A percentile compares a stretch with the other conserved stretches of the same genome.
Conservation (phyloP, 148 eudicot genomes). For the Polygonum aviculare region DNA sequence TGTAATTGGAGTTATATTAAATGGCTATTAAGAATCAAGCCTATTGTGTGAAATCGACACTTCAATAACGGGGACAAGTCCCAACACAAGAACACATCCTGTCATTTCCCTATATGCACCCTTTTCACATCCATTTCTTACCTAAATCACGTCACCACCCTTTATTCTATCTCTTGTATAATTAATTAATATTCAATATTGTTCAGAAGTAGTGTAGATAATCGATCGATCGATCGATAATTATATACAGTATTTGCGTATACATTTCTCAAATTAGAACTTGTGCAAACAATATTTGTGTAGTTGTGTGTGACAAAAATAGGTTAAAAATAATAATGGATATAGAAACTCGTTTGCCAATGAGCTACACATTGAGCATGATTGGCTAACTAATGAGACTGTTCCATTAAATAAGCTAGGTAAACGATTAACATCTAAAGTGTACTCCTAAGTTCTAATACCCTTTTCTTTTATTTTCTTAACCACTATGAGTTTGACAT, state of each 20-base stretch:
- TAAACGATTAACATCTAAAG: neutral
- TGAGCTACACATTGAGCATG: neutral
- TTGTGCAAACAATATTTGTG: too few relatives aligned
- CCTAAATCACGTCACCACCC: too few relatives aligned
- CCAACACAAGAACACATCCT: neutral
- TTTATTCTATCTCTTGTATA: neutral
- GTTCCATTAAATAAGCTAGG: neutral
- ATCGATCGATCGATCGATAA: too few relatives aligned
- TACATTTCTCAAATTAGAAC: too few relatives aligned
- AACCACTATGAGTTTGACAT: constrained; percentile 1
- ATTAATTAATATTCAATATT: neutral
- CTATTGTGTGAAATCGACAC: neutral
- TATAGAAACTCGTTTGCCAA: neutral
- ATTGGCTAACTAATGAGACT: neutral
- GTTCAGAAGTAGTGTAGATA: neutral
- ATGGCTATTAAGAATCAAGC: neutral
- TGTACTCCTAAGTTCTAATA: neutral
- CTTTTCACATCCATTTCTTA: too few relatives aligned
- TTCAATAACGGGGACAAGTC: neutral
- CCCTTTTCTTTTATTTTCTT: neutral
- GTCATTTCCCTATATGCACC: neutral
- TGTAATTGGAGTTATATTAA: neutral
- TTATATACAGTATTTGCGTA: too few relatives aligned
- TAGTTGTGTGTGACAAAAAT: too few relatives aligned
- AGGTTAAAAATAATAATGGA: neutral